Evolutionary conservation across 2,329 filamentous ascomycete species (phyloP), one percentile per base, ranked within the genome.

Genomic region (Cadophora malorum): DNA sequence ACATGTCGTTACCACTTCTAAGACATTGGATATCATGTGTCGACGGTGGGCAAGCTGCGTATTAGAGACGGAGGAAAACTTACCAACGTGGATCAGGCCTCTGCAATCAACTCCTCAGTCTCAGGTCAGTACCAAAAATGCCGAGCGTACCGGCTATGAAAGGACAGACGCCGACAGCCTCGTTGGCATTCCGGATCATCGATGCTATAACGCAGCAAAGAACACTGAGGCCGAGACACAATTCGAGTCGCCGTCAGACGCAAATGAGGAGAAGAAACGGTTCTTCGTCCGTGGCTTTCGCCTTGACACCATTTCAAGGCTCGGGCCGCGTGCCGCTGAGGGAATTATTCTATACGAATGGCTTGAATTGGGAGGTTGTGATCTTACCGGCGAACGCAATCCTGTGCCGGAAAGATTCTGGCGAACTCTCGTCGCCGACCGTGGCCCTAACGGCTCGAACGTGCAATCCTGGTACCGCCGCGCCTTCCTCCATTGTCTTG

Each of bases 351-450:
- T 66, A 2, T 66, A 68, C 19, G 68, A 70, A 65, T 69, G 67
- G 67, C 49, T 69, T 6, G 33, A 64, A 52, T 28, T 67, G 16
- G 67, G 60, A 16, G 61, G 61, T 9, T 69, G 67, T 28, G 25
- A 16, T 3, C 6, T 66, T 3, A 9, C n/a, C 7, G 64, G 61
- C 3, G 41, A 53, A 16, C 35, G 4, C 16, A 45, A 61, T 52
- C 19, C 21, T 8, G 61, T 70, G 0, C 70, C 69, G 1, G 67
- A 70, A 12, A 16, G n/a, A 16, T 66, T 70, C 52, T 72, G 63
- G 67, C 49, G 68, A 16, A 69, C 67, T 4, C 31, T 73, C 16
- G 69, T 73, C 21, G 68, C 69, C 23, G 65, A 73, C 49, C 65
- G 68, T 7, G 65, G 67, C 1, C 64, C 52, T 6, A 23, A 70